phyloP scores from a whole-genome alignment of 495 filamentous ascomycete species.

The Cercophora samala region DNA sequence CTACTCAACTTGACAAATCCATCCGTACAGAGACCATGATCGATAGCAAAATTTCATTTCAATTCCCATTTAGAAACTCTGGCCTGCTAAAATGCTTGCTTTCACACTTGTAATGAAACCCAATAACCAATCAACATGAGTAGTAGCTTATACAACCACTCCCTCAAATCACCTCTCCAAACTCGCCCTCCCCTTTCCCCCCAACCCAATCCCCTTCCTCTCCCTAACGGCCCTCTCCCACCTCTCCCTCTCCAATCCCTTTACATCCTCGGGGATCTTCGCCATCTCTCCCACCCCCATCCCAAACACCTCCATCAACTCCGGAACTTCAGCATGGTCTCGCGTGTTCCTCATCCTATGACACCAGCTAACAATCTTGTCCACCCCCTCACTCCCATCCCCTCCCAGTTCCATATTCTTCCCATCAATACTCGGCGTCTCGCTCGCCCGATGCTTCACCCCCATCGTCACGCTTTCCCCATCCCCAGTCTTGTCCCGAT shows the following conservation, averaged over 20 bases:
- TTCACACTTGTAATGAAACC: not conserved
- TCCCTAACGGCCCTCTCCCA: constrained; percentile 40
- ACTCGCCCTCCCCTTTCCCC: constrained; percentile 8
- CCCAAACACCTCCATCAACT: constrained; percentile 60
- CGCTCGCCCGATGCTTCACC: constrained; percentile 8
- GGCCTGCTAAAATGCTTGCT: not conserved
- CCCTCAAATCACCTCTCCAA: not conserved
- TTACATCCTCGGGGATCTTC: constrained; percentile 10
- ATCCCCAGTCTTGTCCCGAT: not conserved
- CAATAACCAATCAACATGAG: not conserved
- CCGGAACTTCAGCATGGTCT: constrained; percentile 69
- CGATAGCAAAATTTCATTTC: not conserved
- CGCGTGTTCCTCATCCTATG: constrained; percentile 78
- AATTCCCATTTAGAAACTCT: not conserved
- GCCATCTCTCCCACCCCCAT: constrained; percentile 46
- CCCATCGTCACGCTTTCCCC: not conserved
- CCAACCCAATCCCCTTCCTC: constrained; percentile 46
- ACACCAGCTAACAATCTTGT: constrained; percentile 69
- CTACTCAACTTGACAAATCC: not conserved
- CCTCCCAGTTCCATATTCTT: constrained; percentile 24
- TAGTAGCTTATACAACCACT: not conserved
- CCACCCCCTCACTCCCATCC: constrained; percentile 31
- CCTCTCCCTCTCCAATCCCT: constrained; percentile 30
- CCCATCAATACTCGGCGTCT: constrained; percentile 28
- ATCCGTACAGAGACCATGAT: not conserved